Conservation (phyloP, 1,284 basidiomycete species). For the Ustilago tritici region DNA sequence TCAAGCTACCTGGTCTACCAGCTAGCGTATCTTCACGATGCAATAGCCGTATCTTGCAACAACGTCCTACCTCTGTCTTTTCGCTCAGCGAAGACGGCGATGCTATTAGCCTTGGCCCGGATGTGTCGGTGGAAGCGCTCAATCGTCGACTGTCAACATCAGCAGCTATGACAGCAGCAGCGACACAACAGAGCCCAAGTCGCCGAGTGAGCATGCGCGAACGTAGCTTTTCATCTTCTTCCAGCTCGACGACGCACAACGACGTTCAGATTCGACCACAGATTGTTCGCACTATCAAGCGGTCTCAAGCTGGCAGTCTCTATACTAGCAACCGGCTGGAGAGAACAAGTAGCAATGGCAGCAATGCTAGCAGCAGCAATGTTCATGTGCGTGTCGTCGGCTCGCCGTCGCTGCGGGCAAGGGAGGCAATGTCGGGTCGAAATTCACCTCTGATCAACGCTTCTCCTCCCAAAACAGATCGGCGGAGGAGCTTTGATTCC, state of each 20-base stretch:
- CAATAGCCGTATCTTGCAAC: slow-evolving; percentile 33
- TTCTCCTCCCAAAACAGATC: slow-evolving; percentile 14
- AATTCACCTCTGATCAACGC: slow-evolving; percentile 13
- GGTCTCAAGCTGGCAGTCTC: slow-evolving; percentile 15
- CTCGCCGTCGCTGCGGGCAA: slow-evolving; percentile 13
- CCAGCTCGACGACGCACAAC: slow-evolving; percentile 26
- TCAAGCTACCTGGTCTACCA: slow-evolving; percentile 37
- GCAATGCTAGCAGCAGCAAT: slow-evolving; percentile 21
- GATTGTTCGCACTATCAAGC: slow-evolving; percentile 38
- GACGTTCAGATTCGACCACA: slow-evolving; percentile 43
- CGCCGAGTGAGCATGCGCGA: slow-evolving; percentile 17
- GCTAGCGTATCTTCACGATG: slow-evolving; percentile 35
- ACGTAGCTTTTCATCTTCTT: slow-evolving; percentile 22
- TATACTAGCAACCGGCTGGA: slow-evolving; percentile 20
- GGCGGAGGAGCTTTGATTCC: slow-evolving; percentile 31
- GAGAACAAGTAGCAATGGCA: slow-evolving; percentile 29
- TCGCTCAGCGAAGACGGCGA: slow-evolving; percentile 41
- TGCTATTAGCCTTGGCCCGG: slow-evolving; percentile 19
- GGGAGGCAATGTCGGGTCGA: background rate
- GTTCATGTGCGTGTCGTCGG: slow-evolving; percentile 37
- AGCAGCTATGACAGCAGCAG: background rate
- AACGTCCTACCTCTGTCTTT: slow-evolving; percentile 31
- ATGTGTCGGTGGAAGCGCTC: slow-evolving; percentile 20
- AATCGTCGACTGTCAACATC: slow-evolving; percentile 15
- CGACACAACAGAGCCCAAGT: slow-evolving; percentile 20